Evolutionary conservation across 2,329 filamentous ascomycete genomes (phyloP), one percentile per base, ranked within the genome.

Genomic region (Seiridium cupressi): DNA sequence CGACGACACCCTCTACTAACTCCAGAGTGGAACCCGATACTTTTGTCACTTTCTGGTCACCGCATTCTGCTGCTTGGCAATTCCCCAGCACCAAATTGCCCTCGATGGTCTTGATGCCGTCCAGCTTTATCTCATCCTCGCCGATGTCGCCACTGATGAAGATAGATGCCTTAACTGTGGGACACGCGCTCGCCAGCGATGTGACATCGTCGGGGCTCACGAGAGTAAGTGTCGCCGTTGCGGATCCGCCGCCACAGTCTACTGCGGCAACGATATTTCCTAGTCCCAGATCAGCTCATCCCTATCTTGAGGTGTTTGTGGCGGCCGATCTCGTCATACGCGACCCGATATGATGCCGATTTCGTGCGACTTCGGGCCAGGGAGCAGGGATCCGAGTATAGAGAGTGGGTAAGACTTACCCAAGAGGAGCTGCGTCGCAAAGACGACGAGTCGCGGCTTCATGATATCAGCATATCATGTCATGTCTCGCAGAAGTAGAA

Each of bases 1-100:
- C 26, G 1, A 58, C n/a, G 18, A 18, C n/a, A 3, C 57, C 31
- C 34, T 31, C 47, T 6, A 58, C 26, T 5, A 5, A 38, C 5
- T 51, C 46, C n/a, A 58, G 57, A 8, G 47, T 58, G 7, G 57
- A 58, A 18, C 36, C 26, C 11, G 57, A 32, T 18, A 58, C 36
- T 18, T n/a, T n/a, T 8, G 46, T 31, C 26, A 18, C 7, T 7
- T 7, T 48, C 7, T n/a, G 8, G 8, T 48, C 26, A 8, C 7
- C 13, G 26, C 46, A 48, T 2, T n/a, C 46, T 7, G 7, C 9
- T n/a, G 11, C 46, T 8, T 9, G 7, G n/a, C 46, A 48, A n/a
- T n/a, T 31, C 11, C 7, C 11, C 18, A 48, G 9, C 7, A 11
- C 9, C 26, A 48, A 31, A 7, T 48, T n/a, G 11, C 26, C 13